Conservation (phyloP, 2,329 filamentous ascomycete genomes). For the Paramyrothecium sp. region DNA sequence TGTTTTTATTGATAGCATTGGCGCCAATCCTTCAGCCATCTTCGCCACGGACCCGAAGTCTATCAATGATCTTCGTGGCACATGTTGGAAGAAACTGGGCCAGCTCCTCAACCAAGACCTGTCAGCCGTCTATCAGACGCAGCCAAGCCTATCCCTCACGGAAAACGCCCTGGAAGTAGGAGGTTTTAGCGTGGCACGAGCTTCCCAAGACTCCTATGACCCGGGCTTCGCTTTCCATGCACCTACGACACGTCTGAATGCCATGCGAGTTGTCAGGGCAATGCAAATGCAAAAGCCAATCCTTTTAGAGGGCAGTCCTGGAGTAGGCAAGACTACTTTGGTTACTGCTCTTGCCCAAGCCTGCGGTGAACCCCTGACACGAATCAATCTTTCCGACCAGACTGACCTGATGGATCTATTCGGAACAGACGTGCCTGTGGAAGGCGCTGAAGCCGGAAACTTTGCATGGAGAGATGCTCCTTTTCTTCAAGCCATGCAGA, state of each 20-base stretch:
- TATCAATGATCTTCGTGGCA: slow-evolving; percentile 67
- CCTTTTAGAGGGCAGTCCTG: slow-evolving; percentile 92
- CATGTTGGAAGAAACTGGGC: slow-evolving; percentile 72
- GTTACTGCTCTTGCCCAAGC: slow-evolving; percentile 80
- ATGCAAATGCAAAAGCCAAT: slow-evolving; percentile 89
- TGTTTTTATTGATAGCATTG: slow-evolving; percentile 93
- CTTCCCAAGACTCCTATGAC: slow-evolving; percentile 36
- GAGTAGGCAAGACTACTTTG: slow-evolving; percentile 95
- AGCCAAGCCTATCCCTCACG: slow-evolving; percentile 57
- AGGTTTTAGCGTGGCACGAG: slow-evolving; percentile 64
- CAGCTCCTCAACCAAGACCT: slow-evolving; percentile 65
- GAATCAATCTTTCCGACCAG: slow-evolving; percentile 97
- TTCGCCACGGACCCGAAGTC: slow-evolving; percentile 69
- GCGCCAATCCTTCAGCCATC: slow-evolving; percentile 89
- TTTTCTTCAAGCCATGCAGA: slow-evolving; percentile 95
- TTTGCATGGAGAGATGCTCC: slow-evolving; percentile 96
- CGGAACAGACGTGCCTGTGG: slow-evolving; percentile 91
- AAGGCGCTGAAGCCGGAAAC: slow-evolving; percentile 85
- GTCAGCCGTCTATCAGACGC: slow-evolving; percentile 60
- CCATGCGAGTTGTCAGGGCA: slow-evolving; percentile 86
- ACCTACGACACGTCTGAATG: slow-evolving; percentile 85
- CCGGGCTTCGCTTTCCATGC: slow-evolving; percentile 68
- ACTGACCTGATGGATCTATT: slow-evolving; percentile 98
- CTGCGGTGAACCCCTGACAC: slow-evolving; percentile 78
- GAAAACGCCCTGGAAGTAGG: slow-evolving; percentile 62